Percentiles rank a stretch among this genome's conserved stretches.
These are phyloP conservation scores for Alternaria triticina DNA, from an alignment of 2,329 filamentous ascomycete genomes.

Conservation along the genomic window DNA sequence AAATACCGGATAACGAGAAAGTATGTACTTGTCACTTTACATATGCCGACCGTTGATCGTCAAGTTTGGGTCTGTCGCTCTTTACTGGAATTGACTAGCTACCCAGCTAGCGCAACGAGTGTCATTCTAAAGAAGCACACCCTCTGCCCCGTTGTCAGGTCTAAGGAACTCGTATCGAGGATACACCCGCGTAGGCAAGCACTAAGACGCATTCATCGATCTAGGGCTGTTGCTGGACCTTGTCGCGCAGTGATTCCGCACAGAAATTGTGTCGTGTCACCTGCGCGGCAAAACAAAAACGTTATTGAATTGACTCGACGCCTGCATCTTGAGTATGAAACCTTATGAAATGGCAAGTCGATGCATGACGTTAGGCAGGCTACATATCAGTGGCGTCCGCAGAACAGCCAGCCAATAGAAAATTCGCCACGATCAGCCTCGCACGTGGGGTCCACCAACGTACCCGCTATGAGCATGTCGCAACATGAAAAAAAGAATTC, in stretches of 20 bases:
- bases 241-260: not conserved
- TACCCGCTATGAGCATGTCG: not conserved
- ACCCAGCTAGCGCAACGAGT: not conserved
- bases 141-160: not conserved
- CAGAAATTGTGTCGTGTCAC: not conserved
- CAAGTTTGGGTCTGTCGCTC: not conserved
- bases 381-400: not conserved
- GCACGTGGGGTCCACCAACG: not conserved
- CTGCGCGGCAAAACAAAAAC: not conserved
- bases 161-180: not conserved
- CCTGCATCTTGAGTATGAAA: not conserved
- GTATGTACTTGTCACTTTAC: not conserved
- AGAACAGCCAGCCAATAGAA: slow-evolving; percentile 5
- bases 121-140: not conserved
- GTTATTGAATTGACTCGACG: not conserved
- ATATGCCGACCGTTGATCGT: not conserved
- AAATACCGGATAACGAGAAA: not conserved
- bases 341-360: not conserved
- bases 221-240: not conserved
- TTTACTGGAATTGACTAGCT: slow-evolving; percentile 3
- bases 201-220: not conserved
- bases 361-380: not conserved
- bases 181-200: not conserved
- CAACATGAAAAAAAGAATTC: not conserved
- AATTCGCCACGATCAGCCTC: not conserved